A percentile compares a stretch with the other conserved stretches of the same genome.
These are phyloP conservation scores for Yamadazyma atmosphaerica DNA, from an alignment of 1,139 yeast species.

Conservation along the genomic window DNA sequence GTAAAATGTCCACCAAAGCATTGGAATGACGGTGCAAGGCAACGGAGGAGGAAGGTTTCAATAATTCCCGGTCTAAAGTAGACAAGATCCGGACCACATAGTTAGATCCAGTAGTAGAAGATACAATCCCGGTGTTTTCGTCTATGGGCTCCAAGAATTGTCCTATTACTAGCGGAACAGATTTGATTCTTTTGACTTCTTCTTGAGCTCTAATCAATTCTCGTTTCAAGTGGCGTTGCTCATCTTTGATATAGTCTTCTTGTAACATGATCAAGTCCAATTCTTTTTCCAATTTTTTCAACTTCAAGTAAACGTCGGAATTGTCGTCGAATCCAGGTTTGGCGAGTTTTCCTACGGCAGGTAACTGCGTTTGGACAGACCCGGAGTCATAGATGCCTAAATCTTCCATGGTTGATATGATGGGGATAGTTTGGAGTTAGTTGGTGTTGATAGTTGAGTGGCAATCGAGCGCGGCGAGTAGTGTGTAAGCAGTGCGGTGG, in stretches of 20 bases:
- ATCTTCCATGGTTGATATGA: constrained; percentile 24
- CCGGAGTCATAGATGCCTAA: constrained; percentile 24
- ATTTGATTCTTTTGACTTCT: constrained; percentile 95
- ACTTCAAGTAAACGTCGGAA: constrained; percentile 73
- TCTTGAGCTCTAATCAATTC: constrained; percentile 97
- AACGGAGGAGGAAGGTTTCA: constrained; percentile 93
- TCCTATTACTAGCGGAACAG: constrained; percentile 97
- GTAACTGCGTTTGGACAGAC: constrained; percentile 16
- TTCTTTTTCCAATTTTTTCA: constrained; percentile 88
- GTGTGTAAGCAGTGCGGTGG: neutral
- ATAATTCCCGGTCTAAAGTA: constrained; percentile 89
- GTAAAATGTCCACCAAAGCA: constrained; percentile 93
- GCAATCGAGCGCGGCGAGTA: constrained; percentile 8
- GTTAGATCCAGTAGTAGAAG: constrained; percentile 96
- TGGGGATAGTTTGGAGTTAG: neutral
- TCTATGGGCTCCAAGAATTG: constrained; percentile 98
- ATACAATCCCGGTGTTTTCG: constrained; percentile 93
- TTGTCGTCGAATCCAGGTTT: constrained; percentile 24
- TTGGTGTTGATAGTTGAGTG: constrained; percentile 11
- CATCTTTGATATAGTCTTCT: constrained; percentile 96
- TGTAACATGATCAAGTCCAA: constrained; percentile 80
- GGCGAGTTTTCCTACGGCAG: constrained; percentile 11
- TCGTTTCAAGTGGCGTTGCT: constrained; percentile 92
- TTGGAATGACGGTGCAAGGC: constrained; percentile 98
- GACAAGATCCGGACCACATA: constrained; percentile 94